Evolutionary conservation across 148 eudicot species (phyloP).

Genomic region (Silene latifolia): DNA sequence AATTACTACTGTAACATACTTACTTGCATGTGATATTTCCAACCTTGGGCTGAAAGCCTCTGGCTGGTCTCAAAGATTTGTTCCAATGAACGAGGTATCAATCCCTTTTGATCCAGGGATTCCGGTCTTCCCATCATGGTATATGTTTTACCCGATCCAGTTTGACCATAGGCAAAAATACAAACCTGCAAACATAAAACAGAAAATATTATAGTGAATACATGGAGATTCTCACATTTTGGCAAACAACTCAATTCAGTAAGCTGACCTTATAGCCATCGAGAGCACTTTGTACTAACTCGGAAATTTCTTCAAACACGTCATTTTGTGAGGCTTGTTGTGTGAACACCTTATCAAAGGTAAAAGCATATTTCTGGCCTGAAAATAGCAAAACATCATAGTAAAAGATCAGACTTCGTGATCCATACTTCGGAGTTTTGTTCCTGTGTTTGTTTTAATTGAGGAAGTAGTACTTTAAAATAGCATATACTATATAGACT

Average conservation of each 20-base stretch:
- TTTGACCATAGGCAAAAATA: slow-evolving; percentile 82
- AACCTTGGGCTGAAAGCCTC: slow-evolving; percentile 57
- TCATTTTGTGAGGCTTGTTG: slow-evolving; percentile 62
- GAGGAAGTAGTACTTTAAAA: too few relatives aligned
- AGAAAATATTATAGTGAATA: not conserved
- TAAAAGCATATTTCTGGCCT: slow-evolving; percentile 66
- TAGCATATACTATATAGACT: too few relatives aligned
- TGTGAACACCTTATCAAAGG: slow-evolving; percentile 63
- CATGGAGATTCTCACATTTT: not conserved
- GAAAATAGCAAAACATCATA: slow-evolving; percentile 11
- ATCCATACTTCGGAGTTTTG: too few relatives aligned
- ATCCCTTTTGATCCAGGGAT: slow-evolving; percentile 54
- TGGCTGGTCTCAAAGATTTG: slow-evolving; percentile 74
- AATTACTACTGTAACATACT: not conserved
- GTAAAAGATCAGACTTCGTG: not conserved
- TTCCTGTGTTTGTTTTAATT: too few relatives aligned
- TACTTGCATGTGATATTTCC: slow-evolving; percentile 82
- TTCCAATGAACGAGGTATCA: slow-evolving; percentile 79
- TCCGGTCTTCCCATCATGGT: slow-evolving; percentile 87
- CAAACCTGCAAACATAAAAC: slow-evolving; percentile 60
- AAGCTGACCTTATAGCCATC: slow-evolving; percentile 73
- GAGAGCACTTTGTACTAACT: slow-evolving; percentile 78
- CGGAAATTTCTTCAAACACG: slow-evolving; percentile 70
- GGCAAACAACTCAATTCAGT: not conserved
- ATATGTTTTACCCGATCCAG: slow-evolving; percentile 77